Percentiles rank a stretch among this genome's conserved stretches.
Evolutionary conservation across 1,284 basidiomycete species (phyloP).

Genomic region (Xanthoconium separans): DNA sequence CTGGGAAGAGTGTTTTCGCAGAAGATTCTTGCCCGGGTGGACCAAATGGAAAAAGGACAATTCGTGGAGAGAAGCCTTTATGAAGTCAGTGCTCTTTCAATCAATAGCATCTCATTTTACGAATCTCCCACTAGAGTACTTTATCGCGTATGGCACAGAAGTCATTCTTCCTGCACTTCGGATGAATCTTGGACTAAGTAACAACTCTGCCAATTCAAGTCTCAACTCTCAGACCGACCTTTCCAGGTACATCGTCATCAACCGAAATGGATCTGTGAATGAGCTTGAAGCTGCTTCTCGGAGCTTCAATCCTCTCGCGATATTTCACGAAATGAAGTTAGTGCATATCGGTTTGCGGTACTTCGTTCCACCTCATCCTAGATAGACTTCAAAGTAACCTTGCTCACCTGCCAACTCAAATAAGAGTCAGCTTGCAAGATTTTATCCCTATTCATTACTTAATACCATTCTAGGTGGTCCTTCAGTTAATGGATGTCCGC

Average conservation of each 20-base stretch:
- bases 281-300: constrained; percentile 65
- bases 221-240: neutral
- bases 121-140: constrained; percentile 44
- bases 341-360: constrained; percentile 14
- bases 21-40: constrained; percentile 73
- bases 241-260: constrained; percentile 66
- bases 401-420: constrained; percentile 58
- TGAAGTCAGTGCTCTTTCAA: constrained; percentile 45
- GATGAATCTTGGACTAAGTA: constrained; percentile 83
- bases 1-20: constrained; percentile 70
- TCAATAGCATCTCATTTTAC: neutral
- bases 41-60: constrained; percentile 61
- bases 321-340: constrained; percentile 76
- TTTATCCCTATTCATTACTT: constrained; percentile 13
- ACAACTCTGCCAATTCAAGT: constrained; percentile 14
- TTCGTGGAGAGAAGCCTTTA: constrained; percentile 60
- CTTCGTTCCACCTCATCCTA: neutral
- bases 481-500: constrained; percentile 70
- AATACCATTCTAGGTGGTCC: constrained; percentile 48
- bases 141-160: constrained; percentile 64
- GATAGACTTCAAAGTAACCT: constrained; percentile 62
- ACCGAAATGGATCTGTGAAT: constrained; percentile 71
- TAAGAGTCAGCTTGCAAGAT: constrained; percentile 43
- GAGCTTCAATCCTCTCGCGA: constrained; percentile 58
- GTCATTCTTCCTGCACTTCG: constrained; percentile 62